Percentiles rank a stretch among this genome's conserved stretches.
phyloP scores from a whole-genome alignment of 1,284 basidiomycete genomes.

The Cystobasidium pallidum region DNA sequence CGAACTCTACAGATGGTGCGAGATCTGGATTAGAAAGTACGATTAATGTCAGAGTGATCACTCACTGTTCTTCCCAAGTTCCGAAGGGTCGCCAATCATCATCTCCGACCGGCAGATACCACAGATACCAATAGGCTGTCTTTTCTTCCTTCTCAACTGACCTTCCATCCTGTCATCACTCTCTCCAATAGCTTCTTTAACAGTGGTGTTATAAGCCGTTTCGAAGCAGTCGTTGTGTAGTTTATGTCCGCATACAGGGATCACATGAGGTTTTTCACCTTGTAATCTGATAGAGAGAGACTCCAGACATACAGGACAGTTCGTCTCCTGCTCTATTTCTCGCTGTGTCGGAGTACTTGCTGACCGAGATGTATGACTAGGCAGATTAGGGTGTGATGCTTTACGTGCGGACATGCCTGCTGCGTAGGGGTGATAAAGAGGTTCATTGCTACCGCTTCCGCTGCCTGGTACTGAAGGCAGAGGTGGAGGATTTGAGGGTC shows the following conservation, averaged over 20 bases:
- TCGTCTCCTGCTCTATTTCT: slow-evolving; percentile 71
- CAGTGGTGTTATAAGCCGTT: slow-evolving; percentile 82
- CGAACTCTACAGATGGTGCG: slow-evolving; percentile 52
- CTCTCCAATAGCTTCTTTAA: slow-evolving; percentile 63
- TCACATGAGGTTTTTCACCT: slow-evolving; percentile 94
- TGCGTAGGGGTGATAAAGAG: slow-evolving; percentile 18
- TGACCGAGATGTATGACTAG: slow-evolving; percentile 1
- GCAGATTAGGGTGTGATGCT: slow-evolving; percentile 3
- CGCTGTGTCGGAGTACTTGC: slow-evolving; percentile 54
- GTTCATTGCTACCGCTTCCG: neutral
- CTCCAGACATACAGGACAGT: slow-evolving; percentile 88
- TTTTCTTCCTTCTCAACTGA: slow-evolving; percentile 43
- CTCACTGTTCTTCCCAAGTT: slow-evolving; percentile 81
- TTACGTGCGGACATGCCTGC: neutral
- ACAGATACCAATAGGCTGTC: slow-evolving; percentile 75
- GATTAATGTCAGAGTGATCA: no score
- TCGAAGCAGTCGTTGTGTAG: slow-evolving; percentile 86
- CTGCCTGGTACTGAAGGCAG: slow-evolving; percentile 3
- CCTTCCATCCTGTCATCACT: neutral
- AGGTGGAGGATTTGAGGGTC: neutral
- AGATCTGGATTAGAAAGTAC: no score
- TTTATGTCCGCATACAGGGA: slow-evolving; percentile 95
- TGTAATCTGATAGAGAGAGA: slow-evolving; percentile 77
- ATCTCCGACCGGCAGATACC: slow-evolving; percentile 94
- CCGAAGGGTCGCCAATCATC: slow-evolving; percentile 73